These are phyloP conservation scores for Opeltia flavorubescens DNA, from an alignment of 495 filamentous ascomycete species.

Conservation along the genomic window DNA sequence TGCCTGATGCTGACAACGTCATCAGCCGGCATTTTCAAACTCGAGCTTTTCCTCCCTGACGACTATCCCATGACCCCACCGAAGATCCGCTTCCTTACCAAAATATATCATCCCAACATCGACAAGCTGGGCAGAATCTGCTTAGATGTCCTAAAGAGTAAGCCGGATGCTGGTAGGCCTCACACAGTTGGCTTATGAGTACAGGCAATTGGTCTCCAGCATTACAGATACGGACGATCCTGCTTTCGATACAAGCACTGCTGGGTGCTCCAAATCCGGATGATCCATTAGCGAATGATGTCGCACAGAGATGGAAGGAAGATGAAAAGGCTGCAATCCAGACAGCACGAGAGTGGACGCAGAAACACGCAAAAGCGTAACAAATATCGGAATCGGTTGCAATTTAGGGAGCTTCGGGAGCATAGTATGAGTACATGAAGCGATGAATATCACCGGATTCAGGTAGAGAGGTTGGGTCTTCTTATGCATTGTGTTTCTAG, in stretches of 20 bases:
- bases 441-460: background rate
- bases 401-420: background rate
- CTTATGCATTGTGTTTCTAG: background rate
- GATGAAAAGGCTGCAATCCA: slow-evolving; percentile 82
- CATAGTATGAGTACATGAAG: background rate
- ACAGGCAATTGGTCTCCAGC: slow-evolving; percentile 97
- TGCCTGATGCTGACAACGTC: slow-evolving; percentile 12
- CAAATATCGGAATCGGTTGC: background rate
- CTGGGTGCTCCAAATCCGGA: slow-evolving; percentile 95
- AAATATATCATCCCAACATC: slow-evolving; percentile 99
- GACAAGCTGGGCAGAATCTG: slow-evolving; percentile 96
- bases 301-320: slow-evolving; percentile 96
- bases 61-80: slow-evolving; percentile 99
- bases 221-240: slow-evolving; percentile 92
- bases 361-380: slow-evolving; percentile 54
- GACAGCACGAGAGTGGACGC: slow-evolving; percentile 81
- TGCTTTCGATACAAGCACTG: slow-evolving; percentile 92
- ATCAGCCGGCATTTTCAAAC: slow-evolving; percentile 84
- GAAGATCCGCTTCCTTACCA: slow-evolving; percentile 95
- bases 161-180: slow-evolving; percentile 9
- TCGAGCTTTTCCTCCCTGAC: slow-evolving; percentile 96
- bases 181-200: slow-evolving; percentile 11
- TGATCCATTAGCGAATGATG: slow-evolving; percentile 90
- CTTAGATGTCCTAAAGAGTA: slow-evolving; percentile 94
- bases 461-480: background rate